A percentile compares a stretch with the other conserved stretches of the same genome.
phyloP scores from a whole-genome alignment of 148 eudicot species.

The Heliamphora exappendiculata region DNA sequence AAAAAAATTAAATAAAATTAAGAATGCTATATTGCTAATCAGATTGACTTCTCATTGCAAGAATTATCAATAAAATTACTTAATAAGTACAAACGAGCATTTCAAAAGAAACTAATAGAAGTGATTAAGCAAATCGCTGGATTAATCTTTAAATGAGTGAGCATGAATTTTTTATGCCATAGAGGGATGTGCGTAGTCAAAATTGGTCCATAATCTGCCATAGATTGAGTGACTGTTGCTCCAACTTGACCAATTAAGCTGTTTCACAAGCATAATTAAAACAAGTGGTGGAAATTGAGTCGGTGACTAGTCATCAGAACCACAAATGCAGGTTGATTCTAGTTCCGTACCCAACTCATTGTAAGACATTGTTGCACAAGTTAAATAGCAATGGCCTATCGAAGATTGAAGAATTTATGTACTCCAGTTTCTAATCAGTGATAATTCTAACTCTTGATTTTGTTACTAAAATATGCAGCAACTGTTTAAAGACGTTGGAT shows the following conservation, averaged over 20 bases:
- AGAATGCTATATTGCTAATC: not conserved
- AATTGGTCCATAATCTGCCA: not conserved
- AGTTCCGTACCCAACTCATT: not conserved
- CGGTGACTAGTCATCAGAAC: not conserved
- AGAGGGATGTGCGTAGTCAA: not conserved
- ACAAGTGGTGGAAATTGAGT: not conserved
- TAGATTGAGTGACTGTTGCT: not conserved
- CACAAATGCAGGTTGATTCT: not conserved
- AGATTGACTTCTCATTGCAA: not conserved
- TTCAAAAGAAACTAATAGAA: not conserved
- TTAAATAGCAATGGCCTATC: not conserved
- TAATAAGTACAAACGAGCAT: not conserved
- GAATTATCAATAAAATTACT: not conserved
- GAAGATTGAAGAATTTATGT: not conserved
- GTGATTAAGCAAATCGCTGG: not conserved
- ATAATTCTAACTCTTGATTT: too few species aligned
- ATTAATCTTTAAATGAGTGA: not conserved
- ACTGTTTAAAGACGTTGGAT: too few species aligned
- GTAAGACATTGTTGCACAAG: not conserved
- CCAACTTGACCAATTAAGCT: not conserved
- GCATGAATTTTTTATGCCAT: not conserved
- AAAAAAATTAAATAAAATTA: constrained; percentile 4
- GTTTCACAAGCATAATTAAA: not conserved
- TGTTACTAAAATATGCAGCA: too few species aligned
- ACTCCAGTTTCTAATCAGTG: too few species aligned